Evolutionary conservation across 441 rosid genomes (phyloP), one percentile per base, ranked within the genome.

Genomic region (Gossypium schwendimanii): DNA sequence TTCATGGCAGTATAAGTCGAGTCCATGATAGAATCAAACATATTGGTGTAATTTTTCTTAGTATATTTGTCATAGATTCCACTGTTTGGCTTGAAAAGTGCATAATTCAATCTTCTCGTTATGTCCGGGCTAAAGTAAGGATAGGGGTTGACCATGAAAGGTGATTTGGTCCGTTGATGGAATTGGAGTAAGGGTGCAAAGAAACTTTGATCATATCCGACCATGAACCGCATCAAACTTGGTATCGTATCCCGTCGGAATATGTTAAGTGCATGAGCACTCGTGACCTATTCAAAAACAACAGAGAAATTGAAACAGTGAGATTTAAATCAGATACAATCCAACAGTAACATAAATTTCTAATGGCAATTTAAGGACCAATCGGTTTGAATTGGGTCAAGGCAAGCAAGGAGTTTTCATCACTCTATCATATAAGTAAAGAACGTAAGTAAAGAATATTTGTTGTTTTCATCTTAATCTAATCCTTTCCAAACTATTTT

Each of bases 111-210:
- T 45, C 15, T 45, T 31, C 45, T 50, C 1, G 31, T n/a, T 2
- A 74, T 67, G 11, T 73, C 44, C 0, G 87, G 87, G 47, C 77
- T 73, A 79, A 88, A 88, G 82, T 83, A 88, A n/a, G 93, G 93
- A 63, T 88, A 89, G 0, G 93, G 91, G 77, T 87, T 87, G 60
- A 89, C 17, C 84, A 86, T 74, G 79, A 89, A 86, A 10, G 88
- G 87, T 18, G 91, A 84, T 70, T 82, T 85, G 63, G 89, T 85
- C 2, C 70, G 75, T 0, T 87, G 85, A 63, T 80, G 84, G 81
- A 83, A 89, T 47, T 83, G 80, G 57, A 89, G 82, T 79, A 87
- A 73, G 18, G 89, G 88, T 11, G 77, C 81, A 45, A 89, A 77
- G 44, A 85, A 58, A 68, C 49, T 36, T n/a, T 63, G 73, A 71